Evolutionary conservation across 179 eudicot genomes (phyloP), one percentile per base, ranked within the genome.

Genomic region (Heliamphora pulchella): DNA sequence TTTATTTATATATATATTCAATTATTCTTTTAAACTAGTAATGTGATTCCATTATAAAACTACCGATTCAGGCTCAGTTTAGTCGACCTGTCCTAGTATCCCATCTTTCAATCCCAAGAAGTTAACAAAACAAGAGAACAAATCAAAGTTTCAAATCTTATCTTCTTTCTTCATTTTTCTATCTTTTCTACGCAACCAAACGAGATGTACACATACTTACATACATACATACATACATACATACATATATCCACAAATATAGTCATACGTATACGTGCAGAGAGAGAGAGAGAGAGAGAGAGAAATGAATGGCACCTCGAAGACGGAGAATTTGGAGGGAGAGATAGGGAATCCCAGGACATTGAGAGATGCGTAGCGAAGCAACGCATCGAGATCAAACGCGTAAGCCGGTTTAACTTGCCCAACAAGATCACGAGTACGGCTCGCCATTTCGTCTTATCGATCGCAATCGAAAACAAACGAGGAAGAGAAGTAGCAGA

Each of bases 311-410:
- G 20, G 20, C 13, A 94, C 98, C 96, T 90, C 91, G 66, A 87
- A 91, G 72, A 92, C 80, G 63, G 89, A 84, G 82, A 91, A 85
- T 2, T 83, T 81, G 63, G 96, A 85, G 41, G 91, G 90, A 11
- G 87, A 81, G n/a, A 76, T 62, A 71, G 98, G 96, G 82, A 94
- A 94, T 78, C 91, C 97, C 41, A 83, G 76, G 80, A 94, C 84
- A 79, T 89, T 79, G 50, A 87, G 80, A 20, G 90, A 86, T 61
- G 93, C 87, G 80, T 93, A 92, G 62, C 89, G 81, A 57, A 92
- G 77, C 83, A 94, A 77, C 1, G 93, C 82, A 44, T 84, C 85
- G 77, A 79, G 55, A 82, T 94, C 89, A 80, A 94, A 88, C 57
- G 64, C 82, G 72, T 84, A 90, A 48, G 87, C 85, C 18, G 88